Evolutionary conservation across 73 alveolate genomes (phyloP), one percentile per base, ranked within the genome.

Genomic region (Symbiodinium natans): DNA sequence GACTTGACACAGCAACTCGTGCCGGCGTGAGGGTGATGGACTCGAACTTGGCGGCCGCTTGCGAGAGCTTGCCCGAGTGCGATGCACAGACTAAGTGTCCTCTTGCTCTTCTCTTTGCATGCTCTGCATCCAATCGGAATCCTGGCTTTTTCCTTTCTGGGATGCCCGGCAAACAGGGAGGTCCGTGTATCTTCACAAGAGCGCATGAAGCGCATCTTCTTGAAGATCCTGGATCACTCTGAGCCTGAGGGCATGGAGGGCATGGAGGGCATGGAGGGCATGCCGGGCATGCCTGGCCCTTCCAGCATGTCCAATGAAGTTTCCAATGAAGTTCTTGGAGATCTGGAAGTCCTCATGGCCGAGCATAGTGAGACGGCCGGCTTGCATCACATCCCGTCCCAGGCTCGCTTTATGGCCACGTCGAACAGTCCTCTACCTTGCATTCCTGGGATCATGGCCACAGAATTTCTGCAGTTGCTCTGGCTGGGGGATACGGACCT

Each of bases 381-480:
- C 7, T 13, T 88, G 38, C 42, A 36, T 19, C 95, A 43, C 43
- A 38, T 56, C 2, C 95, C 84, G 6, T 3, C 84, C 41, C 11
- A 40, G 41, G 95, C 95, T 2, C 31, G 6, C 2, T 74, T 39
- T 23, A 39, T 56, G 29, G 74, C 74, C 6, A 56, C 94, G 10
- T 5, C 31, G 3, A 33, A 38, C 1, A 83, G 33, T 2, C 94
- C 63, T 6, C 42, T 86, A 25, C 95, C 95, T 7, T 88, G 95
- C 23, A 34, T 54, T 33, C 95, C 95, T 19, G 95, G 95, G 31
- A 88, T 88, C 77, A 9, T 88, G 38, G 41, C 86, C 95, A 88
- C 86, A 34, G 95, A 88, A 43, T 40, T 88, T 29, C 68, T 88
- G 82, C 95, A 88, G 95, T 33, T 88, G 56, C 68, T 88, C 31